phyloP scores from a whole-genome alignment of 164 flowering plant species.

The Houttuynia cordata region DNA sequence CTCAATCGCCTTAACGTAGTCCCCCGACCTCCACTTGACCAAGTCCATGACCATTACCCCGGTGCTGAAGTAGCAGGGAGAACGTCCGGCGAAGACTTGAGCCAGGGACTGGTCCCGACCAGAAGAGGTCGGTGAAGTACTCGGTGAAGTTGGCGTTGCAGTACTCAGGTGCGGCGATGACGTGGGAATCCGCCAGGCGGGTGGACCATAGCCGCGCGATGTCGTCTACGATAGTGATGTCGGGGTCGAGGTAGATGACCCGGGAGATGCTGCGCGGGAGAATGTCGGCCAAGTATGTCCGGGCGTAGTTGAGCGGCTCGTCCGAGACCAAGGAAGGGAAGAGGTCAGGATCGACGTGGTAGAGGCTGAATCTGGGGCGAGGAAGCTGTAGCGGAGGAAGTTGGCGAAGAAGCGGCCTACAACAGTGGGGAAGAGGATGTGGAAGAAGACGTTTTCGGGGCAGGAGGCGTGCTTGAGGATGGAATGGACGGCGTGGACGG shows the following conservation, averaged over 20 bases:
- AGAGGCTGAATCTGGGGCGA: slow-evolving; percentile 26
- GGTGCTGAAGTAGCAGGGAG: slow-evolving; percentile 57
- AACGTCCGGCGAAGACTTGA: slow-evolving; percentile 27
- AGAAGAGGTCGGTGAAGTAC: slow-evolving; percentile 42
- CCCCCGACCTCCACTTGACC: slow-evolving; percentile 37
- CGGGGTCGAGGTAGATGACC: slow-evolving; percentile 55
- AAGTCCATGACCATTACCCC: slow-evolving; percentile 76
- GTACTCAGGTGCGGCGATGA: slow-evolving; percentile 51
- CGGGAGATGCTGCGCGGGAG: slow-evolving; percentile 29
- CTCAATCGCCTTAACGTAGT: slow-evolving; percentile 33
- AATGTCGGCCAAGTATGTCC: slow-evolving; percentile 44
- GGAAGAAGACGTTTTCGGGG: slow-evolving; percentile 67
- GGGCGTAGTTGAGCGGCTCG: slow-evolving; percentile 57
- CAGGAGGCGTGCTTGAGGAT: slow-evolving; percentile 65
- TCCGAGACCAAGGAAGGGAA: slow-evolving; percentile 44
- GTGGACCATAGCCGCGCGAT: slow-evolving; percentile 37
- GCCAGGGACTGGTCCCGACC: slow-evolving; percentile 26
- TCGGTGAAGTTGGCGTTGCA: slow-evolving; percentile 39
- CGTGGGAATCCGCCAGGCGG: slow-evolving; percentile 22
- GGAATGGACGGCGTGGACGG: slow-evolving; percentile 61
- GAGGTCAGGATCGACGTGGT: slow-evolving; percentile 20
- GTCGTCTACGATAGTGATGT: slow-evolving; percentile 43
- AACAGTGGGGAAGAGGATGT: slow-evolving; percentile 50
- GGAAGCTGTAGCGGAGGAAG: slow-evolving; percentile 26
- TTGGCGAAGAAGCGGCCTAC: slow-evolving; percentile 2